phyloP scores from a whole-genome alignment of 805 yeast genomes.

The Metschnikowia gelsemii region DNA sequence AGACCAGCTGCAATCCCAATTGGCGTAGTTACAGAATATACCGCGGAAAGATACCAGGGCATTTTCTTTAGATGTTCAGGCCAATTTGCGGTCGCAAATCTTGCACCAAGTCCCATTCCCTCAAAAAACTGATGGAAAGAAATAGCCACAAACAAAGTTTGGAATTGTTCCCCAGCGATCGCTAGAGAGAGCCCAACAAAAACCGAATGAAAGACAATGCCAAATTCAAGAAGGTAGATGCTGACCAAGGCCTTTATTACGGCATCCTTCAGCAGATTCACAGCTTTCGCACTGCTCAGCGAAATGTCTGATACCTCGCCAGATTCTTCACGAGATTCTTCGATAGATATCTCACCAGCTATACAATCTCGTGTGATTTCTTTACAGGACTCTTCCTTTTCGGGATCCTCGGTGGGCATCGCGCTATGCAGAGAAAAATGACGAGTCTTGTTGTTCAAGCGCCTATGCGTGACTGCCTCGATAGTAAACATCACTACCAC shows the following conservation, averaged over 20 bases:
- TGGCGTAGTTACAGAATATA: constrained; percentile 55
- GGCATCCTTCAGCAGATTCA: constrained; percentile 10
- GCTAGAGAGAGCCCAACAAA: constrained; percentile 35
- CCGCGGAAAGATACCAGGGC: constrained; percentile 21
- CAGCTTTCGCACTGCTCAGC: neutral
- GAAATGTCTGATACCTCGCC: constrained; percentile 1
- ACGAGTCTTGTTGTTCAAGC: constrained; percentile 10
- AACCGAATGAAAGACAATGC: constrained; percentile 35
- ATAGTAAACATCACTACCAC: constrained; percentile 31
- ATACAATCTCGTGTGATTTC: neutral
- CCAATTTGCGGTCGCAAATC: constrained; percentile 31
- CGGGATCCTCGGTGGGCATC: neutral
- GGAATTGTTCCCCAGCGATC: constrained; percentile 32
- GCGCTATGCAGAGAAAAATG: neutral
- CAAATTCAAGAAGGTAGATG: constrained; percentile 28
- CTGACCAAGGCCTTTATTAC: constrained; percentile 14
- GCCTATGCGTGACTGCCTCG: constrained; percentile 23
- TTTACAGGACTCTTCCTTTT: constrained; percentile 2
- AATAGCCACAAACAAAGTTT: constrained; percentile 28
- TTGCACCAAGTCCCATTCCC: constrained; percentile 34
- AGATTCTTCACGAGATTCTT: constrained; percentile 5
- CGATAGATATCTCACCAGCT: neutral
- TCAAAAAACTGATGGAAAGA: constrained; percentile 35
- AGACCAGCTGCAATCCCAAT: constrained; percentile 76
- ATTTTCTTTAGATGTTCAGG: constrained; percentile 20